Conservation (phyloP, 1,139 yeast species). For the Blastobotrys niveus region DNA sequence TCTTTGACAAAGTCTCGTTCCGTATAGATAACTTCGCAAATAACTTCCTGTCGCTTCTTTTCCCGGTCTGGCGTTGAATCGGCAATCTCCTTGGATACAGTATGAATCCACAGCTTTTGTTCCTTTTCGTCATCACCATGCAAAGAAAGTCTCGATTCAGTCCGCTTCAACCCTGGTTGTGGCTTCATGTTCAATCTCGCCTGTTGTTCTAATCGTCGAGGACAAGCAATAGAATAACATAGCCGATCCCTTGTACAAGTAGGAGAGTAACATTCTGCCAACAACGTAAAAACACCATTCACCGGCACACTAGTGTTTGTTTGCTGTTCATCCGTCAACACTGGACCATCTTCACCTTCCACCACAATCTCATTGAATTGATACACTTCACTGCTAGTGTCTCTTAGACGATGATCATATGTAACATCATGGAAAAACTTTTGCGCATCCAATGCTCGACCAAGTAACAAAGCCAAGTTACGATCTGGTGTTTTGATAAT, state of each 20-base stretch:
- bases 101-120: constrained; percentile 90
- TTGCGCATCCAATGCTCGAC: constrained; percentile 92
- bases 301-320: constrained; percentile 34
- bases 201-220: constrained; percentile 91
- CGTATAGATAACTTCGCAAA: constrained; percentile 88
- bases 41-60: constrained; percentile 89
- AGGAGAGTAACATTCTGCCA: constrained; percentile 94
- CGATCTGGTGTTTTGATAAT: constrained; percentile 88
- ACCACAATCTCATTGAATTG: constrained; percentile 61
- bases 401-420: constrained; percentile 86
- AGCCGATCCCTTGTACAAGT: constrained; percentile 85
- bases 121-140: constrained; percentile 73
- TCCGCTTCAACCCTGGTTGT: constrained; percentile 78
- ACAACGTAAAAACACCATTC: constrained; percentile 86
- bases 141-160: constrained; percentile 72
- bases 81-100: constrained; percentile 76
- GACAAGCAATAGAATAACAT: constrained; percentile 97
- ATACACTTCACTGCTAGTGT: constrained; percentile 80
- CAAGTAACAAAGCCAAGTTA: constrained; percentile 78
- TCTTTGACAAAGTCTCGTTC: constrained; percentile 95
- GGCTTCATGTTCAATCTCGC: constrained; percentile 86
- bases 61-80: constrained; percentile 78
- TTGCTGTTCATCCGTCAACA: constrained; percentile 3
- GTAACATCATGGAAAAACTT: constrained; percentile 93
- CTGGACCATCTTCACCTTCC: constrained; percentile 20